Percentiles rank a stretch among this genome's conserved stretches.
These are phyloP conservation scores for Cladosporium sp. DNA, from an alignment of 2,329 filamentous ascomycete genomes.

Conservation along the genomic window DNA sequence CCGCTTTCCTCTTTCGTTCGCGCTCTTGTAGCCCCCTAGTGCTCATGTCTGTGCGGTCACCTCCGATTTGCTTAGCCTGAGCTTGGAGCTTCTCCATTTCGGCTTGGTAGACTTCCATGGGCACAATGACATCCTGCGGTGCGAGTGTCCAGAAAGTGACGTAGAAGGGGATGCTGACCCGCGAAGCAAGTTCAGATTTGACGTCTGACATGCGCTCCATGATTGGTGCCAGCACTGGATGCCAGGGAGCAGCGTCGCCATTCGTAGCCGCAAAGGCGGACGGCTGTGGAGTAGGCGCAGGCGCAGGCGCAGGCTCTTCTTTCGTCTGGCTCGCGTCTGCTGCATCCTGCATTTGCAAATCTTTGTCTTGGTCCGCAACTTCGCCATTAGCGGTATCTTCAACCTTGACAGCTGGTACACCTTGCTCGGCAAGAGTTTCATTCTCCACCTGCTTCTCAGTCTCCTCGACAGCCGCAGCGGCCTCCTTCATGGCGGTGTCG, in stretches of 20 bases:
- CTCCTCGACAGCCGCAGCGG: conserved; percentile 10
- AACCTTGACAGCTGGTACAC: conserved; percentile 5
- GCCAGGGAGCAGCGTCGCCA: conserved; percentile 42
- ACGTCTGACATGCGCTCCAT: conserved; percentile 63
- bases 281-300: conserved; percentile 9
- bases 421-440: neutral
- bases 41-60: conserved; percentile 69
- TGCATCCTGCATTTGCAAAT: conserved; percentile 15
- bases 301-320: conserved; percentile 27
- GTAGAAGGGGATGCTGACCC: conserved; percentile 76
- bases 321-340: conserved; percentile 24
- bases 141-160: conserved; percentile 89
- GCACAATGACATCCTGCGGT: conserved; percentile 74
- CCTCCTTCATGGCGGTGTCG: conserved; percentile 46
- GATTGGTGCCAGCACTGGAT: conserved; percentile 69
- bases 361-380: neutral
- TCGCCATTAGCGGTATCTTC: conserved; percentile 19
- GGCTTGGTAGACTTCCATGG: conserved; percentile 70
- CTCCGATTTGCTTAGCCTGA: conserved; percentile 63
- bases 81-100: conserved; percentile 67
- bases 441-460: conserved; percentile 1
- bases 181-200: conserved; percentile 60
- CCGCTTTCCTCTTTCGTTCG: conserved; percentile 64
- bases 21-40: conserved; percentile 62
- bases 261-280: conserved; percentile 4